A percentile compares a stretch with the other conserved stretches of the same genome.
Evolutionary conservation across 345 rosid species (phyloP).

Genomic region (Eucalyptus cladocalyx): DNA sequence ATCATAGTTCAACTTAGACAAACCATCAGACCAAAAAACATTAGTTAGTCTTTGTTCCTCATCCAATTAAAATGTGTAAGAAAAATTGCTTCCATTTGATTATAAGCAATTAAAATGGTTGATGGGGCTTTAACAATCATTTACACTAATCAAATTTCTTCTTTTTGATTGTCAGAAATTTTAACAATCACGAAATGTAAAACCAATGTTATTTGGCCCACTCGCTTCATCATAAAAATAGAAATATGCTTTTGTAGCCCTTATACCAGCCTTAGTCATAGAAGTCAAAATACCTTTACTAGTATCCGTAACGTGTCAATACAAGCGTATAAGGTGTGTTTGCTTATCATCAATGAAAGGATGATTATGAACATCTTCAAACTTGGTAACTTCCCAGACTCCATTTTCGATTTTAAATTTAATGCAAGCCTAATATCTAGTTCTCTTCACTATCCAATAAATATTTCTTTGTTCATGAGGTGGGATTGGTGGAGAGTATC

Average conservation of each 20-base stretch:
- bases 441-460: no score
- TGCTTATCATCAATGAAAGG: neutral
- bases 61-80: no score
- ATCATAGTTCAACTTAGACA: no score
- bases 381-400: neutral
- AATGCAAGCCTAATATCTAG: accelerated
- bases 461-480: neutral
- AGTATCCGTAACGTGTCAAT: neutral
- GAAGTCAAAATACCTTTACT: neutral
- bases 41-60: accelerated
- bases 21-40: no score
- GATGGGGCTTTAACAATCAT: accelerated
- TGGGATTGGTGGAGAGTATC: accelerated
- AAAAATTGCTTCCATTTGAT: no score
- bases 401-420: no score
- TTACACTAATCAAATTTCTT: accelerated
- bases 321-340: accelerated
- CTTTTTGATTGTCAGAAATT: no score
- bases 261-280: neutral
- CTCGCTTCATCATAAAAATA: no score
- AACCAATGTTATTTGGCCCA: no score
- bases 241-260: accelerated
- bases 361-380: no score
- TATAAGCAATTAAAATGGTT: no score
- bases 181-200: no score